Evolutionary conservation across 306 rosid species (phyloP), one percentile per base, ranked within the genome.

Genomic region (Echinosophora koreensis): DNA sequence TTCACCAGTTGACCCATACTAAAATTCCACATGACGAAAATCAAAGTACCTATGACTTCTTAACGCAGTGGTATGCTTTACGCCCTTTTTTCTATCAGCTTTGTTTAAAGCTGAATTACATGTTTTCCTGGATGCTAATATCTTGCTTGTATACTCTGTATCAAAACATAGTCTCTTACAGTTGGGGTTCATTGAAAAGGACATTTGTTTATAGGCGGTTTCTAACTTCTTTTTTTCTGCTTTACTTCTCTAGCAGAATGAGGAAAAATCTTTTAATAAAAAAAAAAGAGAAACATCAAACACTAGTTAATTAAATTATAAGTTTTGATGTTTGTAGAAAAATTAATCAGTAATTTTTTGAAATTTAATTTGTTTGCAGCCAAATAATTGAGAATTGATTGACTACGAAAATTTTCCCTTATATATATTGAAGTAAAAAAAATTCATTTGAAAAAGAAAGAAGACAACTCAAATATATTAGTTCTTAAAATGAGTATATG

Each of bases 1-100:
- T 62, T 79, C 82, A 61, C 14, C 1, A 13, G 46, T 74, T 83
- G 76, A 83, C 77, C 16, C 16, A 0, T 0, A 15, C 22, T 64
- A 5, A 55, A 60, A 60, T 56, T 81, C 42, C 77, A 42, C 78
- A 52, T 42, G 56, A 39, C 50, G 38, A 75, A 80, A 67, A 67
- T 67, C 59, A 28, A 75, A 22, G 73, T 41, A 17, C 41, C 11
- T 70, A 42, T 30, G 13, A 27, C 49, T n/a, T 67, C 13, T 12
- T 46, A 11, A 74, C 49, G 63, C 39, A 49, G 15, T 12, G 10
- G 17, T 11, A 12, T 28, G 10, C 73, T 16, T 27, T 28, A 10
- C 5, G 38, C 49, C 28, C 52, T 39, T 61, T 58, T 68, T 50
- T 38, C 44, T 27, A 55, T 6, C 37, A 54, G 30, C 74, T 76